Conservation (phyloP, 1,139 yeast species). For the Lodderomyces jiufengensis region DNA sequence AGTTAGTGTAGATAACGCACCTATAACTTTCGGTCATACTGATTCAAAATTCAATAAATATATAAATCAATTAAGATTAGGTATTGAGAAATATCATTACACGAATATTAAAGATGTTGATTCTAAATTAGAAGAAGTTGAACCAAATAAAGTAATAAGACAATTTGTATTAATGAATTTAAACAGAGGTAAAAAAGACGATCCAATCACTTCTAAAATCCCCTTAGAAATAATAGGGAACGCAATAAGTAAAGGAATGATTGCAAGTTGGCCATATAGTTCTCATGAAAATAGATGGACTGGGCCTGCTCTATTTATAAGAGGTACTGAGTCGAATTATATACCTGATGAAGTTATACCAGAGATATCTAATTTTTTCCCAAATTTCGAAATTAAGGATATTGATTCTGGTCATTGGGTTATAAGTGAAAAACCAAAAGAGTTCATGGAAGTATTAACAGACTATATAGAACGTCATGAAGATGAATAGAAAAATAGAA, state of each 20-base stretch:
- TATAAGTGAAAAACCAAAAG: slow-evolving; percentile 72
- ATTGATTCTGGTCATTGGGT: slow-evolving; percentile 92
- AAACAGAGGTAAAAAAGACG: slow-evolving; percentile 41
- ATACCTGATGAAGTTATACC: slow-evolving; percentile 84
- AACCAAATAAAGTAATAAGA: slow-evolving; percentile 57
- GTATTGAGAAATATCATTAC: slow-evolving; percentile 42
- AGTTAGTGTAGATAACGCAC: slow-evolving; percentile 87
- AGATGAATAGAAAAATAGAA: slow-evolving; percentile 23
- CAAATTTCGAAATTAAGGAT: slow-evolving; percentile 69
- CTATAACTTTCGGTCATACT: slow-evolving; percentile 60
- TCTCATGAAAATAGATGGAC: slow-evolving; percentile 53
- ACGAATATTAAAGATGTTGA: slow-evolving; percentile 67
- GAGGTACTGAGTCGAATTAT: slow-evolving; percentile 75
- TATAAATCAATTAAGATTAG: slow-evolving; percentile 56
- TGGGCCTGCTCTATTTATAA: slow-evolving; percentile 72
- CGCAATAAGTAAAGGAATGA: slow-evolving; percentile 56
- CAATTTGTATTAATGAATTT: slow-evolving; percentile 78
- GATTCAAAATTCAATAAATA: slow-evolving; percentile 62
- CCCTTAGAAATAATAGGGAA: slow-evolving; percentile 70
- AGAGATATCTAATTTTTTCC: slow-evolving; percentile 74
- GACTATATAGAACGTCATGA: slow-evolving; percentile 60
- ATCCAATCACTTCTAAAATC: slow-evolving; percentile 45
- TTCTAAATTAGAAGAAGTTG: slow-evolving; percentile 57
- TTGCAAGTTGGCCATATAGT: slow-evolving; percentile 78
- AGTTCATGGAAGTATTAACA: slow-evolving; percentile 54